These are phyloP conservation scores for Mucor indicus DNA, from an alignment of 371 early-diverging fungal species.

Conservation along the genomic window DNA sequence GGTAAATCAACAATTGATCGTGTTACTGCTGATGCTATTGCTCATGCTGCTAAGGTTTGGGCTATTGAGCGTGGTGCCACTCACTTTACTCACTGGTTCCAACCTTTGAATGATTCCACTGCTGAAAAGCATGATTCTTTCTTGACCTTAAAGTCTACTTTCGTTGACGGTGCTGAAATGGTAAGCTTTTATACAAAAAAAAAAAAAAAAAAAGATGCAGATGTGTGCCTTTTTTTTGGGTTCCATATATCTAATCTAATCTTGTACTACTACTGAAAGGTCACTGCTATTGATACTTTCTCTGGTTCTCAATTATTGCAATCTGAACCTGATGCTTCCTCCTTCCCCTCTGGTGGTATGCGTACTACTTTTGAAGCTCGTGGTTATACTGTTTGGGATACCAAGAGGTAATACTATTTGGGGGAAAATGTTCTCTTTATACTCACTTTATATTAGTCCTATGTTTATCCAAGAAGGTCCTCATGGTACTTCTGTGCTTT, in stretches of 20 bases:
- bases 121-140: slow-evolving; percentile 99
- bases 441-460: slow-evolving; percentile 57
- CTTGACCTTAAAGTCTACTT: slow-evolving; percentile 77
- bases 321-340: slow-evolving; percentile 99
- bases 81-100: slow-evolving; percentile 99
- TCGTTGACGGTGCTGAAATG: slow-evolving; percentile 78
- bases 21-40: slow-evolving; percentile 79
- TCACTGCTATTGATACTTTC: slow-evolving; percentile 87
- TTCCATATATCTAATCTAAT: too few species aligned
- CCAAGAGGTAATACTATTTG: slow-evolving; percentile 56
- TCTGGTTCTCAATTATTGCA: slow-evolving; percentile 96
- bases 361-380: slow-evolving; percentile 98
- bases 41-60: slow-evolving; percentile 96
- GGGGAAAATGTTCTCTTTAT: slow-evolving; percentile 3
- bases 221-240: too few species aligned
- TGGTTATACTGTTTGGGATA: slow-evolving; percentile 99
- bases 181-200: slow-evolving; percentile 22
- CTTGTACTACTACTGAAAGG: too few species aligned
- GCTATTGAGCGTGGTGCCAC: slow-evolving; percentile 93
- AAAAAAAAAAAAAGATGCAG: not conserved
- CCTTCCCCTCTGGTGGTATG: slow-evolving; percentile 98
- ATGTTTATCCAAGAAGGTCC: slow-evolving; percentile 95
- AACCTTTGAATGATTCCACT: slow-evolving; percentile 96
- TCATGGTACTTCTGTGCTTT: slow-evolving; percentile 87
- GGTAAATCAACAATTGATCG: slow-evolving; percentile 89